These are phyloP conservation scores for Collybia sordida DNA, from an alignment of 768 basidiomycete genomes.

Conservation along the genomic window DNA sequence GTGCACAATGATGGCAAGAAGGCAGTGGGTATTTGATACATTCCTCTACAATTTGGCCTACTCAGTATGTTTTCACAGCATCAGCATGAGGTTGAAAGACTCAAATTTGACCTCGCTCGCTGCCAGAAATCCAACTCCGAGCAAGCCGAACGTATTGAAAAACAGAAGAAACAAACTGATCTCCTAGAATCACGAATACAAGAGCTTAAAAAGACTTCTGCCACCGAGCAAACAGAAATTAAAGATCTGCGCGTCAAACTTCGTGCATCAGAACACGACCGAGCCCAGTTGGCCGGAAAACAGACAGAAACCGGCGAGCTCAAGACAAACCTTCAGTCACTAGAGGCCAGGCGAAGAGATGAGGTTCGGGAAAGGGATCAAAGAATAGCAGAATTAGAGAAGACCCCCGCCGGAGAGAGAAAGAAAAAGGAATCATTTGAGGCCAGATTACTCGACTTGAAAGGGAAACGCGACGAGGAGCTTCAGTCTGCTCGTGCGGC, in stretches of 20 bases:
- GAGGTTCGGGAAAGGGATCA: constrained; percentile 55
- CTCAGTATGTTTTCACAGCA: constrained; percentile 40
- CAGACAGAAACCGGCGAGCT: constrained; percentile 51
- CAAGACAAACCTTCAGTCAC: constrained; percentile 45
- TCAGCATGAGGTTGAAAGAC: constrained; percentile 54
- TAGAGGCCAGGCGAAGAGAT: constrained; percentile 53
- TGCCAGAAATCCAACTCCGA: constrained; percentile 48
- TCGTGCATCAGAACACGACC: constrained; percentile 57
- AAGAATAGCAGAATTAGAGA: constrained; percentile 57
- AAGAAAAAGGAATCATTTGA: constrained; percentile 51
- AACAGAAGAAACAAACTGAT: constrained; percentile 62
- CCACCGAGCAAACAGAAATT: constrained; percentile 56
- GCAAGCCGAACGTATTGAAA: constrained; percentile 53
- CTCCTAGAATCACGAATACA: constrained; percentile 57
- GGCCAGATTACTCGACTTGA: constrained; percentile 39
- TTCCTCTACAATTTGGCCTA: background rate
- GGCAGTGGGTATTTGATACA: constrained; percentile 38
- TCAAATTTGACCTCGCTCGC: constrained; percentile 55
- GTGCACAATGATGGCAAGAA: constrained; percentile 68
- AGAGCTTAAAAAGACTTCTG: constrained; percentile 53
- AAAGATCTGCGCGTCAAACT: constrained; percentile 63
- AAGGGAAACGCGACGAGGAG: constrained; percentile 42
- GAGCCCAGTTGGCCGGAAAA: constrained; percentile 47
- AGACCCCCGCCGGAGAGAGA: constrained; percentile 45
- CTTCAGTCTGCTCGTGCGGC: constrained; percentile 29